Evolutionary conservation across 805 yeast genomes (phyloP), one percentile per base, ranked within the genome.

Genomic region (Komagataella kurtzmanii): DNA sequence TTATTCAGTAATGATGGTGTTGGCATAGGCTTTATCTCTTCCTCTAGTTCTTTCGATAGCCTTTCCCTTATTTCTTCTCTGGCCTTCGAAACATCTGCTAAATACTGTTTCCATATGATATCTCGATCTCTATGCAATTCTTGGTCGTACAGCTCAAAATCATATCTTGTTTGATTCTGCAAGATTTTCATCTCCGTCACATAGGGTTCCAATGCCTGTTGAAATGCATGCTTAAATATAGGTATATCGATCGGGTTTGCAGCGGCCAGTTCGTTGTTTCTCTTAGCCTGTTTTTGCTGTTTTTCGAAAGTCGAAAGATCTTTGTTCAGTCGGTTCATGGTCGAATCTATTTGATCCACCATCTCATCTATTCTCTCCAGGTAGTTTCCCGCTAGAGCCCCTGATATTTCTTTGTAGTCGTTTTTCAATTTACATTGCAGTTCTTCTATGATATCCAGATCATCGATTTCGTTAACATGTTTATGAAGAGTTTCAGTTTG

Each of bases 201-300:
- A 6, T 24, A 44, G 7, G 53, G 51, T 17, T n/a, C 21, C 45
- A 40, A 12, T 4, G 43, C 24, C n/a, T 50, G 36, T 4, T 57
- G 56, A 50, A 63, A 62, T 1, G 59, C 49, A 7, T 57, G 59
- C 7, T 59, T 51, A 46, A 61, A 61, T 0, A 60, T 54, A 0
- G 62, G 61, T 1, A 61, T 3, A 47, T 53, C 21, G 56, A 49
- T 14, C 3, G 40, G 40, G 14, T 30, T 8, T 30, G 10, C 14
- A 7, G 40, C 40, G 8, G 40, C 14, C 12, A 30, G 40, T 14
- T 30, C 40, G 40, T 30, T 30, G 40, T 30, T 30, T 30, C 14
- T 30, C 40, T 14, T 30, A 14, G 40, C 40, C 14, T 30, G 40
- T 4, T 30, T 30, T 5, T 30, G 40, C 14, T 5, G 4, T 30